A percentile compares a stretch with the other conserved stretches of the same genome.
Evolutionary conservation across 495 filamentous ascomycete species (phyloP).

Genomic region (Entonaema liquescens): DNA sequence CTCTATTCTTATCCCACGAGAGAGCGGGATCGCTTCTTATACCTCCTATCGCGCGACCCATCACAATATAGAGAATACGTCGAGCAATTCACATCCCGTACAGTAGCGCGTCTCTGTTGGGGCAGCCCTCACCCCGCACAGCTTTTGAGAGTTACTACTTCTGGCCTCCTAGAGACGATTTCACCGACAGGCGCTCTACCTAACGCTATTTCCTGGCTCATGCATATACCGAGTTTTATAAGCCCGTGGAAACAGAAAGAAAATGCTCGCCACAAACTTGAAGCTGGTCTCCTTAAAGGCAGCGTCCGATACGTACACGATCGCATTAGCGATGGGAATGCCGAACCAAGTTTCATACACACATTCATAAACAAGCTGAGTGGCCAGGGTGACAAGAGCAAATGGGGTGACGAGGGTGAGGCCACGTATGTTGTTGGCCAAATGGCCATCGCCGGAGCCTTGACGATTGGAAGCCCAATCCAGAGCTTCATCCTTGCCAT

Average conservation of each 20-base stretch:
- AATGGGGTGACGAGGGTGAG: conserved; percentile 45
- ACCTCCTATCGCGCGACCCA: conserved; percentile 51
- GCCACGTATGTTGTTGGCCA: conserved; percentile 56
- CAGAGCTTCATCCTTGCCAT: conserved; percentile 68
- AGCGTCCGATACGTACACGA: conserved; percentile 55
- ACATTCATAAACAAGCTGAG: conserved; percentile 52
- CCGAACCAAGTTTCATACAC: conserved; percentile 53
- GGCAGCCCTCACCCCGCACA: conserved; percentile 58
- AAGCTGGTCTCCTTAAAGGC: conserved; percentile 49
- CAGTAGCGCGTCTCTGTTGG: conserved; percentile 67
- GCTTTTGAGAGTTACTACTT: conserved; percentile 63
- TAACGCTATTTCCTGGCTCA: conserved; percentile 57
- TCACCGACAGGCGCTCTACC: conserved; percentile 64
- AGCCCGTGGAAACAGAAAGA: conserved; percentile 65
- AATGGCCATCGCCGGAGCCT: conserved; percentile 59
- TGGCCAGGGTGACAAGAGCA: conserved; percentile 14
- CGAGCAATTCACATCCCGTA: conserved; percentile 67
- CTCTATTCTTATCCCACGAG: conserved; percentile 62
- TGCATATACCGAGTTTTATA: conserved; percentile 51
- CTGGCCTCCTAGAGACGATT: conserved; percentile 66
- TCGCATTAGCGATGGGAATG: conserved; percentile 33
- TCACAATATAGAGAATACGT: conserved; percentile 62
- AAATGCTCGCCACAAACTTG: conserved; percentile 49
- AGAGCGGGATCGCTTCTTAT: conserved; percentile 65
- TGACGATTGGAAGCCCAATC: conserved; percentile 61